A percentile compares a stretch with the other conserved stretches of the same genome.
Conservation (phyloP, 768 basidiomycete genomes). For the Tephrocybe rancida region DNA sequence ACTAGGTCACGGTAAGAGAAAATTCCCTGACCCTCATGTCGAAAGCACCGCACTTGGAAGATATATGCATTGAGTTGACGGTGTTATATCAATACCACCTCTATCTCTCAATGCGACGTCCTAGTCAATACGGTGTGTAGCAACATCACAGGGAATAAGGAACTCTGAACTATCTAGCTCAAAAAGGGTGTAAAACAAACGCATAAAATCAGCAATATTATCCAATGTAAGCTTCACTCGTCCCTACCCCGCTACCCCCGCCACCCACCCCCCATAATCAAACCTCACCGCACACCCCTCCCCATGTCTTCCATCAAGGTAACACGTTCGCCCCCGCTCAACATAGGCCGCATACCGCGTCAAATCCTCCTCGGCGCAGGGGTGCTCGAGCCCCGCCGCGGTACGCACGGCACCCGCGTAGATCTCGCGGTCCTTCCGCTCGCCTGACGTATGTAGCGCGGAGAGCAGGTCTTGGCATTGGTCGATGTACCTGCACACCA, state of each 20-base stretch:
- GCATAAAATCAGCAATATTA: too few species aligned
- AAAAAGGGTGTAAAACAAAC: too few species aligned
- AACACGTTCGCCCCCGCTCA: conserved; percentile 38
- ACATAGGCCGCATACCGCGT: conserved; percentile 49
- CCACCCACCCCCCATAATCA: conserved; percentile 49
- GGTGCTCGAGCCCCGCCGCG: conserved; percentile 40
- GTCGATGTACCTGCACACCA: conserved; percentile 62
- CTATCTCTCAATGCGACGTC: too few species aligned
- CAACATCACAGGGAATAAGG: too few species aligned
- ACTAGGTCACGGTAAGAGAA: too few species aligned
- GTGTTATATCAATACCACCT: too few species aligned
- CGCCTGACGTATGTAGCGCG: conserved; percentile 53
- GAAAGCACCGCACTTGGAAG: too few species aligned
- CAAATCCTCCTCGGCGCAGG: conserved; percentile 39
- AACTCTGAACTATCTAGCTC: too few species aligned
- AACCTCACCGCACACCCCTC: conserved; percentile 38
- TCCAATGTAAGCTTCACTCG: too few species aligned
- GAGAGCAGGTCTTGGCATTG: conserved; percentile 70
- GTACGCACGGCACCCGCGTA: conserved; percentile 56
- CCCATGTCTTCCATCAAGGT: conserved; percentile 35
- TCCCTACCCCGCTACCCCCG: conserved; percentile 5
- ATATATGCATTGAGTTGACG: too few species aligned
- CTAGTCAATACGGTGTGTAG: too few species aligned
- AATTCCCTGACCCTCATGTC: too few species aligned
- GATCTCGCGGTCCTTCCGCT: conserved; percentile 58